Evolutionary conservation across 2,329 filamentous ascomycete genomes (phyloP).

Genomic region (Stagonosporopsis rhizophila): DNA sequence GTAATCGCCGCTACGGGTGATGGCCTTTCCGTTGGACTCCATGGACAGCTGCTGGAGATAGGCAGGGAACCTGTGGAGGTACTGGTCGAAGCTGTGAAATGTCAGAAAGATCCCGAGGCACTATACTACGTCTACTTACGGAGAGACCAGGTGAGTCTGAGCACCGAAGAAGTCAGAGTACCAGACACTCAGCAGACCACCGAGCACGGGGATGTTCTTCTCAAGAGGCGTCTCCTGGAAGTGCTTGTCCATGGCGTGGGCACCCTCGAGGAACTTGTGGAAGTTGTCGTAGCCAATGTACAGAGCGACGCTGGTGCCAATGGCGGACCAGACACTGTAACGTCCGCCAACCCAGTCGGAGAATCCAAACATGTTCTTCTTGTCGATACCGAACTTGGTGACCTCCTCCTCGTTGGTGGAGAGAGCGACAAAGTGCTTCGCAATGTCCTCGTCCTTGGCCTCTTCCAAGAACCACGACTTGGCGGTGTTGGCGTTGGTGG

Average conservation of each 20-base stretch:
- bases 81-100: constrained; percentile 83
- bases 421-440: constrained; percentile 98
- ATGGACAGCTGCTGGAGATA: constrained; percentile 99
- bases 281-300: constrained; percentile 99
- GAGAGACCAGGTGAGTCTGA: constrained; percentile 95
- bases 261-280: constrained; percentile 91
- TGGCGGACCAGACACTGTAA: constrained; percentile 99
- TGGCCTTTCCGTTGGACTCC: constrained; percentile 99
- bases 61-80: constrained; percentile 97
- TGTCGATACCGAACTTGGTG: constrained; percentile 97
- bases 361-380: constrained; percentile 99
- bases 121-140: constrained; percentile 66
- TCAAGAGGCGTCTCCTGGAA: constrained; percentile 90
- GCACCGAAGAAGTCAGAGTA: constrained; percentile 99
- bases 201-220: constrained; percentile 93
- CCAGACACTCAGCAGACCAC: constrained; percentile 94
- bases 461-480: constrained; percentile 95
- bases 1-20: constrained; percentile 84
- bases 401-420: constrained; percentile 96
- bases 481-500: constrained; percentile 94
- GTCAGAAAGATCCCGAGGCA: constrained; percentile 10
- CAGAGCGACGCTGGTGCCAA: constrained; percentile 90
- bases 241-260: constrained; percentile 98
- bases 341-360: constrained; percentile 98
- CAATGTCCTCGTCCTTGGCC: constrained; percentile 80